A percentile compares a stretch with the other conserved stretches of the same genome.
Conservation (phyloP, 345 rosid genomes). For the Nephelium lappaceum region DNA sequence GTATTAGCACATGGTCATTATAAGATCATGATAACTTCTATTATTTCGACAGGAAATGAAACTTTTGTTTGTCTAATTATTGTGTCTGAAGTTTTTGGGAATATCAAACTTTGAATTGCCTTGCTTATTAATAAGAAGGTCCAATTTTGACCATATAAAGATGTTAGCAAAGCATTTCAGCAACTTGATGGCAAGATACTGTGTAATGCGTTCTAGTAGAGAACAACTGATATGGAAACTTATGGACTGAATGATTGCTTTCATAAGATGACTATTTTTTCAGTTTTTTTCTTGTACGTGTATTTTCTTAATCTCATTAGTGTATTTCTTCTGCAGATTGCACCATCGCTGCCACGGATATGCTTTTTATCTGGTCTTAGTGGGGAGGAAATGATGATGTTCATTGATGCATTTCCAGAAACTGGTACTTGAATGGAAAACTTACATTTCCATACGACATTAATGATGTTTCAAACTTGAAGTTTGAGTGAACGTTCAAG, state of each 20-base stretch:
- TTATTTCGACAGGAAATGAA: too few species aligned
- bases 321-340: constrained; percentile 44
- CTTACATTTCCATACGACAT: neutral
- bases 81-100: neutral
- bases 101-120: neutral
- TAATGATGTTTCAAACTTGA: neutral
- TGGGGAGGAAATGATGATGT: constrained; percentile 97
- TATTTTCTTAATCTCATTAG: neutral
- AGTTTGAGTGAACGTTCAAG: neutral
- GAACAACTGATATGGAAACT: neutral
- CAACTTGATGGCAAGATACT: neutral
- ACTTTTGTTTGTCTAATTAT: neutral
- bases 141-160: neutral
- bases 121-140: neutral
- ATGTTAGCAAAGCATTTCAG: neutral
- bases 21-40: neutral
- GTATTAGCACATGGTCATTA: neutral
- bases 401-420: constrained; percentile 85
- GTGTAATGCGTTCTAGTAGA: neutral
- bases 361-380: constrained; percentile 86
- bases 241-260: neutral
- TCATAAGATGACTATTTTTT: neutral
- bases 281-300: neutral
- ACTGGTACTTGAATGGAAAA: constrained; percentile 42
- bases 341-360: constrained; percentile 67